Conservation (phyloP, 805 yeast species). For the Geotrichum ghanense region DNA sequence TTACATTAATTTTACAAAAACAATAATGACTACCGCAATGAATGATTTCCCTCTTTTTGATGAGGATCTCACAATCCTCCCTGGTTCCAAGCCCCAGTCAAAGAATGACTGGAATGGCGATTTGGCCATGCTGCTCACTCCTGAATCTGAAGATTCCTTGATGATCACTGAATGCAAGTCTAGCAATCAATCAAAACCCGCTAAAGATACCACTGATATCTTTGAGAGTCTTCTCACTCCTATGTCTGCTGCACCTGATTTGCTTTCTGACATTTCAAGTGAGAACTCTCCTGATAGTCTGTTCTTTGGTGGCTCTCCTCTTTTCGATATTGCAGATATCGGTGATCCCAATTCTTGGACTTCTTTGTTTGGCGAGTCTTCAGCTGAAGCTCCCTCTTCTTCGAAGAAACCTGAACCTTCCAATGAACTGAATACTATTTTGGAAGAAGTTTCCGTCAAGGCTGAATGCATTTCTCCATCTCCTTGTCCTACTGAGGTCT, state of each 20-base stretch:
- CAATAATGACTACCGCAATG: background rate
- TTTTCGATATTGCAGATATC: conserved; percentile 21
- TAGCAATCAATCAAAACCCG: conserved; percentile 1
- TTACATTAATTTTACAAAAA: background rate
- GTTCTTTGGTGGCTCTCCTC: conserved; percentile 22
- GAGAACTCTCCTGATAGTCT: conserved; percentile 1
- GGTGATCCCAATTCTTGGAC: conserved; percentile 22
- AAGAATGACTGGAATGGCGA: background rate
- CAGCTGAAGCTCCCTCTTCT: background rate
- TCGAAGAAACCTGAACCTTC: background rate
- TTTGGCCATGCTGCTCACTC: conserved; percentile 5
- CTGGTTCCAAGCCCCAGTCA: background rate
- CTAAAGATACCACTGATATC: conserved; percentile 6
- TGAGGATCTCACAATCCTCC: background rate
- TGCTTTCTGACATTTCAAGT: conserved; percentile 7
- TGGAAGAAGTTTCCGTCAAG: background rate
- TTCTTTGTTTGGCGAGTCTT: conserved; percentile 21
- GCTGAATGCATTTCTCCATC: background rate
- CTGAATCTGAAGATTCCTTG: conserved; percentile 6
- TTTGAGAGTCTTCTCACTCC: conserved; percentile 8
- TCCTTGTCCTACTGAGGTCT: background rate
- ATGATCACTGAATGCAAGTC: conserved; percentile 5
- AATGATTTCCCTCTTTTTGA: background rate
- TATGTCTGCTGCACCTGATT: conserved; percentile 8
- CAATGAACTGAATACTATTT: background rate